phyloP scores from a whole-genome alignment of 2,329 filamentous ascomycete species.

The Cercospora sojina region DNA sequence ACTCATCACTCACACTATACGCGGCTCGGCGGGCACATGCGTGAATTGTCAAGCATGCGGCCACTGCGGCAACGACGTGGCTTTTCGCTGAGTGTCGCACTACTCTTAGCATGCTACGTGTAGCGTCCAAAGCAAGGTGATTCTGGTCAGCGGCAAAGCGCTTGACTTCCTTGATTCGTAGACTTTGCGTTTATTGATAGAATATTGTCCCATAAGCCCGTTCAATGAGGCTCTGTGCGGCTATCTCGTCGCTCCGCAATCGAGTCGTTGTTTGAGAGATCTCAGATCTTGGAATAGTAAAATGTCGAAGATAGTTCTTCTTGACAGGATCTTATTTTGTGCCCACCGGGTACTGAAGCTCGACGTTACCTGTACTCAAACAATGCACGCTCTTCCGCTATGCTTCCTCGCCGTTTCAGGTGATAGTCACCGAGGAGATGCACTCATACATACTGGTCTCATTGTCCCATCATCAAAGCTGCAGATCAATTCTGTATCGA shows the following conservation, averaged over 20 bases:
- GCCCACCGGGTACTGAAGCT: not conserved
- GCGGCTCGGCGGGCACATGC: not conserved
- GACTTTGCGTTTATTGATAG: not conserved
- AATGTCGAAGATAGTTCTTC: not conserved
- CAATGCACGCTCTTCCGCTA: not conserved
- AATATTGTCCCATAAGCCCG: not conserved
- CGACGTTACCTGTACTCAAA: not conserved
- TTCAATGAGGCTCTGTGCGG: not conserved
- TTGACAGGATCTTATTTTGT: not conserved
- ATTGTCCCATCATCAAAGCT: not conserved
- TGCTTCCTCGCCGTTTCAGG: not conserved
- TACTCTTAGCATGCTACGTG: slow-evolving; percentile 1
- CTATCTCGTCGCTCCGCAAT: not conserved
- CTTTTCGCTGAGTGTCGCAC: not conserved
- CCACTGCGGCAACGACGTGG: not conserved
- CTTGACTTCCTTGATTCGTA: not conserved
- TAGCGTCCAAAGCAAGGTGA: not conserved
- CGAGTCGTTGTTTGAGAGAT: not conserved
- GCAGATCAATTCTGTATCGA: not conserved
- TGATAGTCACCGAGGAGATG: not conserved
- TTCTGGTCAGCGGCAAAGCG: not conserved
- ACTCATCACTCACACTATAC: not conserved
- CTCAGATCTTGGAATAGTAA: not conserved
- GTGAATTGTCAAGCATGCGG: not conserved
- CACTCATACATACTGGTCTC: not conserved